Base-by-base conservation (phyloP, 1,284 basidiomycete species). In the Fomitiporia mediterranea region DNA sequence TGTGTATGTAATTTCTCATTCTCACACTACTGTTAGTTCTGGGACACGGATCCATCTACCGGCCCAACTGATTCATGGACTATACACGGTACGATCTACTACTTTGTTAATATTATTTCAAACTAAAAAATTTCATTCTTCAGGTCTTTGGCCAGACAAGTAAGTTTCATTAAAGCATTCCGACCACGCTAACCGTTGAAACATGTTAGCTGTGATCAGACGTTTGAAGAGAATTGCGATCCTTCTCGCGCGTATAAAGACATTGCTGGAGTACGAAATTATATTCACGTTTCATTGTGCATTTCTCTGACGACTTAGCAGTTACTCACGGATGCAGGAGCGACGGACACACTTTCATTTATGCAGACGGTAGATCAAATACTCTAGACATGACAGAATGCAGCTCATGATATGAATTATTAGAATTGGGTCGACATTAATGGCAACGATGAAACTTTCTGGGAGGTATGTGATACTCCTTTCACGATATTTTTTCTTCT, bases 81-180 rank as follows among this genome's bases (percentile, higher is more conserved):
- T 0, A 86, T 89, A 60, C 86, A 89, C 55, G 86, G 86, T 82
- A 59, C 46, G 76, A 60, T 3, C 4, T 6, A 7, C 15, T 43
- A 21, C 15, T 48, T 42, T 27, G 23, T 47, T 19, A 37, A 23
- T n/a, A 35, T 37, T 30, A 13, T 8, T 25, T 25, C 27, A 25
- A 15, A 21, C 40, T 53, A 46, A 15, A 15, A 15, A 30, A 51
- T 55, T 46, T 53, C 28, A 21, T 42, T 34, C 39, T 34, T 4
- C 51, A 85, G 83, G 84, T 51, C 71, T 88, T 44, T 88, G 86
- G 86, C 82, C 83, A 5, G 84, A 87, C 65, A 69, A 83, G 83
- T 87, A 63, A 54, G 79, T 70, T 27, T 27, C 3, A 59, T 42
- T 50, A 35, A 56, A 32, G 37, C 38, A 23, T 44, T 38, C 13